phyloP scores from a whole-genome alignment of 306 rosid genomes.

The Glycyrrhiza uralensis region DNA sequence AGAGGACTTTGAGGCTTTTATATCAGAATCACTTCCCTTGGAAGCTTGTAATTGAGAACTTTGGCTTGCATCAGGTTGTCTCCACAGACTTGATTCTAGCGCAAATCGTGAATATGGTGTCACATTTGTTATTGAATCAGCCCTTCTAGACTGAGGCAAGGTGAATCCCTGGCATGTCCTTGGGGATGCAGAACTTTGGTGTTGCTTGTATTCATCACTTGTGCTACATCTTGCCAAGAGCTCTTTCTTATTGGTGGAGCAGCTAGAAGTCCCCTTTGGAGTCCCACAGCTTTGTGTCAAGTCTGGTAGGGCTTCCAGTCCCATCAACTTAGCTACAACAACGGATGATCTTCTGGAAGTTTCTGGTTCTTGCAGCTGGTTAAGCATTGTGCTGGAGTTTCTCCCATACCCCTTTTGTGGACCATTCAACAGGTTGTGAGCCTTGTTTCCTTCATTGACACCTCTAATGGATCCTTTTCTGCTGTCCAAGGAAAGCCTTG shows the following conservation, averaged over 20 bases:
- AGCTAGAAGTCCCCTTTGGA: constrained; percentile 22
- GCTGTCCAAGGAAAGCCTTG: constrained; percentile 92
- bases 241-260: constrained; percentile 30
- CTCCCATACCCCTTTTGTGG: constrained; percentile 36
- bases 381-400: constrained; percentile 16
- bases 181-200: constrained; percentile 32
- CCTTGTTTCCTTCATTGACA: constrained; percentile 42
- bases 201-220: constrained; percentile 39
- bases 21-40: constrained; percentile 42
- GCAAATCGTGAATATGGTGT: constrained; percentile 34
- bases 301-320: constrained; percentile 61
- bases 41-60: constrained; percentile 36
- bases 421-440: constrained; percentile 42
- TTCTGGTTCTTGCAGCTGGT: constrained; percentile 53
- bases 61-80: constrained; percentile 40
- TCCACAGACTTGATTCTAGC: constrained; percentile 51
- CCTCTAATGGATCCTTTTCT: constrained; percentile 45
- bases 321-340: constrained; percentile 86
- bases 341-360: constrained; percentile 51
- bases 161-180: constrained; percentile 23
- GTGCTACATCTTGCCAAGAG: constrained; percentile 35
- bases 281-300: constrained; percentile 33
- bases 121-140: constrained; percentile 36
- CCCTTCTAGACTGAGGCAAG: constrained; percentile 39
- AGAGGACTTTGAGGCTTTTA: constrained; percentile 42